Conservation (phyloP, 2,329 filamentous ascomycete species). For the Trichoderma sp. region DNA sequence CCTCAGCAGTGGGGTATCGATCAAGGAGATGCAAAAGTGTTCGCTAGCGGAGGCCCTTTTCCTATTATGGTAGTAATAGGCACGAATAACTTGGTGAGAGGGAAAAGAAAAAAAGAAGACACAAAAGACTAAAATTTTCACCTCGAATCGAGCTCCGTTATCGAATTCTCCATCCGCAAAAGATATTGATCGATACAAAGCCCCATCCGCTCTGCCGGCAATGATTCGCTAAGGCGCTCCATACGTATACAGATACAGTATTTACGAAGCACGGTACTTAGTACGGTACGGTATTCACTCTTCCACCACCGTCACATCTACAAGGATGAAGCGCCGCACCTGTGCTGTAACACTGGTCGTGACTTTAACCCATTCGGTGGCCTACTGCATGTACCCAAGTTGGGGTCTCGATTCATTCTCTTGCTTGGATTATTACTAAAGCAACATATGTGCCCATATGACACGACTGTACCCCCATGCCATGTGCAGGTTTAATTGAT, state of each 20-base stretch:
- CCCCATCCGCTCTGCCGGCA: not conserved
- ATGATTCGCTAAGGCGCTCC: not conserved
- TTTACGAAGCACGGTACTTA: not conserved
- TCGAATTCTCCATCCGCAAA: not conserved
- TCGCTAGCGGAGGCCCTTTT: not conserved
- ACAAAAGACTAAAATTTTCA: not conserved
- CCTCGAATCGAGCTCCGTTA: not conserved
- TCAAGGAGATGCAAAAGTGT: not conserved
- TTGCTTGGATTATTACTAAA: not conserved
- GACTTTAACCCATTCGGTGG: not conserved
- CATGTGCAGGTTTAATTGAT: not conserved
- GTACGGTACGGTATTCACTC: not conserved
- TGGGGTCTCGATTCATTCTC: not conserved
- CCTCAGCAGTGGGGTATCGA: not conserved
- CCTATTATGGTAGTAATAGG: not conserved
- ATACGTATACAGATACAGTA: not conserved
- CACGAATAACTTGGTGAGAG: not conserved
- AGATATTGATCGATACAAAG: not conserved
- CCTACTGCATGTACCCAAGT: not conserved
- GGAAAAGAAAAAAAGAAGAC: not conserved
- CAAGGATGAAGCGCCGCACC: not conserved
- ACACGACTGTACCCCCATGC: not conserved
- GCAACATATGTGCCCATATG: not conserved
- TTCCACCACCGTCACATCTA: not conserved
- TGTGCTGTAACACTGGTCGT: not conserved